Conservation (phyloP, 192 early-diverging fungal genomes). For the Jimgerdemannia flammicorona region DNA sequence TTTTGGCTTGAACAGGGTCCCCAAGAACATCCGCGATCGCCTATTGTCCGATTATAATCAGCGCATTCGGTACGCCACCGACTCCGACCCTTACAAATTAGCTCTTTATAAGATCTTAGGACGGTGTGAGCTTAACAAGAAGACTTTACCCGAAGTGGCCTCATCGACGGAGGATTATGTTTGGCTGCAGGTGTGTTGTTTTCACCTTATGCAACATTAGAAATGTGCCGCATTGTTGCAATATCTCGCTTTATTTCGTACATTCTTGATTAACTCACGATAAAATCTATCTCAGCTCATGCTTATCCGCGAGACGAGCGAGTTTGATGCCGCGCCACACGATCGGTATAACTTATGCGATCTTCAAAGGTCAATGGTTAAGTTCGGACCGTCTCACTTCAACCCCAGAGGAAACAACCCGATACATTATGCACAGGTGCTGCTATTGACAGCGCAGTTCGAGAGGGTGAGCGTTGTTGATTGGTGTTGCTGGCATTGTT, state of each 20-base stretch:
- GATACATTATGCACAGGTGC: conserved; percentile 75
- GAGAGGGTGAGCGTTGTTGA: conserved; percentile 49
- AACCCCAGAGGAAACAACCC: conserved; percentile 64
- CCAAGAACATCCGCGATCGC: conserved; percentile 43
- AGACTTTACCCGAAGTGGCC: conserved; percentile 61
- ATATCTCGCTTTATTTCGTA: neutral
- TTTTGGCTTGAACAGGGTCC: conserved; percentile 30
- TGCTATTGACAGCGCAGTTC: conserved; percentile 88
- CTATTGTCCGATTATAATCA: conserved; percentile 58
- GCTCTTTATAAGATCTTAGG: conserved; percentile 89
- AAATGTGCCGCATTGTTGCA: neutral
- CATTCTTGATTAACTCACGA: neutral
- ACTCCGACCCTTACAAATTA: conserved; percentile 88
- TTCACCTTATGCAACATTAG: neutral
- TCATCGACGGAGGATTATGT: conserved; percentile 89
- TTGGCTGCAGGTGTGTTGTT: conserved; percentile 71
- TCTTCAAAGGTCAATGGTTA: conserved; percentile 61
- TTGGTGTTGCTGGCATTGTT: neutral
- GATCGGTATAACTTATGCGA: conserved; percentile 67
- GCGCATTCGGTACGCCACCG: conserved; percentile 33
- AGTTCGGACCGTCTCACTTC: conserved; percentile 70
- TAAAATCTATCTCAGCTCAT: conserved; percentile 39
- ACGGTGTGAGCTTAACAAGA: conserved; percentile 75
- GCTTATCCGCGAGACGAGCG: conserved; percentile 57
- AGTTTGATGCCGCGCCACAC: conserved; percentile 39